Base-by-base conservation (phyloP, 495 filamentous ascomycete species). In the Hyaloscypha finlandica region DNA sequence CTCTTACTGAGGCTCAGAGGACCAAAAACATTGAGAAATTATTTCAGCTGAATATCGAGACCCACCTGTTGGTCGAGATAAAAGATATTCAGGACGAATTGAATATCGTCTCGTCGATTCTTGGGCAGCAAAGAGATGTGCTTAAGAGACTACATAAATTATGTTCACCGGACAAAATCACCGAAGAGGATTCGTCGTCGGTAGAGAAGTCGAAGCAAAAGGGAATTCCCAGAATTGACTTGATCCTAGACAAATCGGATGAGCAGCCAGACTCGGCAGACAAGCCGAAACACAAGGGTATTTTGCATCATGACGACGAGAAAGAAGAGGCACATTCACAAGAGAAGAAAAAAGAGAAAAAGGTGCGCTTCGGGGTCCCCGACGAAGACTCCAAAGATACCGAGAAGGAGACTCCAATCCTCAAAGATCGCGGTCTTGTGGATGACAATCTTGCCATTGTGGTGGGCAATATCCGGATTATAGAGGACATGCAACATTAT, bases 71-170 rank as follows among this genome's bases (percentile, higher is more conserved):
- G 51, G 51, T 53, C 19, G 51, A 53, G 51, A 53, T 53, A 53
- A 53, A 53, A n/a, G 51, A 53, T 53, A 53, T 53, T 29, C 51
- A 53, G 22, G 51, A 53, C 51, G 51, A 53, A 29, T 16, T 53
- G 6, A 53, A 53, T 29, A 53, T 53, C 6, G 4, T 53, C 8
- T 20, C 19, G 8, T n/a, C 51, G 9, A 29, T 53, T 16, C 51
- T 53, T 20, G 22, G 51, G 6, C 51, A 20, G 51, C 51, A 53
- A n/a, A 53, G 19, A 53, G 51, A 53, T 20, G 51, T 53, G 19
- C 51, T 53, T 29, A 29, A n/a, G 22, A 53, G 22, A 29, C 51
- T 53, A 29, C 19, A 53, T 29, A 53, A 29, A 16, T 16, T 53
- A 5, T 53, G 51, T 16, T 53, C 19, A 8, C 6, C 19, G 6